Evolutionary conservation across 441 rosid genomes (phyloP), one percentile per base, ranked within the genome.

Genomic region (Kokia cookei): DNA sequence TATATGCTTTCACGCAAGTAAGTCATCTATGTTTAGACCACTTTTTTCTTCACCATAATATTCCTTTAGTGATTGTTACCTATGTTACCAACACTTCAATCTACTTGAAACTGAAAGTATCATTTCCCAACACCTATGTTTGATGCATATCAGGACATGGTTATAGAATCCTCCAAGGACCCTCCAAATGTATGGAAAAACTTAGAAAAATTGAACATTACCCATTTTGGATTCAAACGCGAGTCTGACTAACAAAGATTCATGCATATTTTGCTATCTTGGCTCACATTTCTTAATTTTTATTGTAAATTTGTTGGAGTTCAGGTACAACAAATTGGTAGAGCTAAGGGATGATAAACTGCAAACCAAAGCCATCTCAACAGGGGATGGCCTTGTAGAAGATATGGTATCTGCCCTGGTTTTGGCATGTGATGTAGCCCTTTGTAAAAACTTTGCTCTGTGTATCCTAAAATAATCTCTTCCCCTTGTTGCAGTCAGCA

Each of bases 1-100:
- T 84, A 90, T 79, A 96, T 96, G 99, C 94, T 96, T 76, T 93
- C 99, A 58, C 91, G 93, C 80, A 96, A 96, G 99, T 96, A 91
- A 43, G 90, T 64, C 27, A 40, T 63, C 50, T 57, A 10, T 55
- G 55, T 73, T 48, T 69, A 24, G 59, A 13, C 37, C 55, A 24
- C 15, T 12, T 2, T 66, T 47, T 29, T 26, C 37, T 26, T 65
- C 54, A 45, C 54, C 22, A 65, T 14, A 65, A 14, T 24, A 19
- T 26, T 67, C 50, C 53, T 66, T 73, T 73, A 24, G 43, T 47
- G 11, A 8, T 55, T 55, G 29, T 19, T 22, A 17, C 29, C 13
- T 55, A 22, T 55, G 13, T 55, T 19, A 10, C 60, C 1, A 13
- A 9, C 29, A 29, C 60, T 19, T 55, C 57, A 51, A 5, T 51